Evolutionary conservation across 257 asterid species (phyloP), one percentile per base, ranked within the genome.

Genomic region (Primulina eburnea): DNA sequence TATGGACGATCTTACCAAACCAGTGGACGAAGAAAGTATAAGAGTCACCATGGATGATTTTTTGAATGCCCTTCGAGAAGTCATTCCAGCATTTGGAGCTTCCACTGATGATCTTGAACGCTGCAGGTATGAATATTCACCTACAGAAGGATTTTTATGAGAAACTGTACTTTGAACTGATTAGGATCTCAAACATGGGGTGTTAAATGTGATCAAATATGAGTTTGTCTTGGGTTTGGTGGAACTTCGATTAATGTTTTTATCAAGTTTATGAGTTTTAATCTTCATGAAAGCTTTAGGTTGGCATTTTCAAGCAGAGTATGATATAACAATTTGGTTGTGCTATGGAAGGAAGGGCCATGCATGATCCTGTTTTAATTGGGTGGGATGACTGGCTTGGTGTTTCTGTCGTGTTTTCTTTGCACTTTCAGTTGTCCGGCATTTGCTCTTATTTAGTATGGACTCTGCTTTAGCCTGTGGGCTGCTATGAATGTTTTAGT

Each of bases 1-100:
- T 77, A 84, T 91, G 86, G 98, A 89, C 28, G 99, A 94, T 83
- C 97, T 94, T 75, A 85, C 96, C 62, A 88, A 85, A 79, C 93
- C 88, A 68, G 88, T 94, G 78, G 99, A 94, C 67, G 89, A 84
- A 73, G 89, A 84, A 76, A 79, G 73, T 65, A 82, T 84, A 70
- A 84, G 80, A 68, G 83, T 84, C 69, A 79, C 86, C 40, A 84
- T 84, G 89, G 79, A 72, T 40, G 89, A 84, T 67, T 82, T 84
- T 76, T 64, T 77, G 66, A 60, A 77, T 58, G 89, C 87, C 55
- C 78, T 84, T 50, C 79, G 53, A 8, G 87, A 84, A 84, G 84
- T 84, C 56, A 70, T 59, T 68, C 87, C 89, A 67, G 89, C 89
- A 63, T 84, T 84, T 79, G 89, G 89, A 69, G 89, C 89, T 69